phyloP scores from a whole-genome alignment of 176 grass and related monocot species.

The Tillandsia leiboldiana region DNA sequence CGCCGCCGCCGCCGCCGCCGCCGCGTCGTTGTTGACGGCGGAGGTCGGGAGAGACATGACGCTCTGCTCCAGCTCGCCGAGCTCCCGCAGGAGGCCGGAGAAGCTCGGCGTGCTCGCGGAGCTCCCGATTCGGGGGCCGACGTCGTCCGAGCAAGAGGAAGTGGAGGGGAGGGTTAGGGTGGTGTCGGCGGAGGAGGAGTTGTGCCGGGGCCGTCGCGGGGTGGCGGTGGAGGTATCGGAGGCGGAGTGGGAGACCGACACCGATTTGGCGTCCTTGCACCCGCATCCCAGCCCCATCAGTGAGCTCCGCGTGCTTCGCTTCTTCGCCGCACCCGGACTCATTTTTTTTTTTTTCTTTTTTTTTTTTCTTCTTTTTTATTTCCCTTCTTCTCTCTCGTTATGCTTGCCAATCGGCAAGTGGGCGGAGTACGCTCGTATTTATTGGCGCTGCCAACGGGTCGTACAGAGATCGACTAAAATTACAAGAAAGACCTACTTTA shows the following conservation, averaged over 20 bases:
- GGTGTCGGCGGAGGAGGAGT: slow-evolving; percentile 6
- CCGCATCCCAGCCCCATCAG: neutral
- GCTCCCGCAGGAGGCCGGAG: slow-evolving; percentile 56
- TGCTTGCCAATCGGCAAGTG: too few relatives aligned
- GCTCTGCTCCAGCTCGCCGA: slow-evolving; percentile 51
- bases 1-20: slow-evolving; percentile 8
- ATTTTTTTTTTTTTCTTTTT: neutral
- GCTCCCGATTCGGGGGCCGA: neutral
- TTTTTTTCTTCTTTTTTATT: neutral
- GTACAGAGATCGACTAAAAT: too few relatives aligned
- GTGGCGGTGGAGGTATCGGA: slow-evolving; percentile 2
- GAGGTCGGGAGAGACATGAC: neutral
- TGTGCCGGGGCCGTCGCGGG: neutral
- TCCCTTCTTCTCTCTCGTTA: too few relatives aligned
- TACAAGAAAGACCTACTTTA: too few relatives aligned
- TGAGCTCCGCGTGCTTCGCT: neutral
- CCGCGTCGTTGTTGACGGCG: neutral
- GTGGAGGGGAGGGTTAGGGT: slow-evolving; percentile 18
- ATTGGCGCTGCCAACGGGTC: too few relatives aligned
- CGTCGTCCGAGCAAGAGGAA: slow-evolving; percentile 6
- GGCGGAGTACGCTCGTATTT: too few relatives aligned
- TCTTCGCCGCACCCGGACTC: neutral
- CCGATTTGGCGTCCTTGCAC: slow-evolving; percentile 4
- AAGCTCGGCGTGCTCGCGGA: slow-evolving; percentile 46
- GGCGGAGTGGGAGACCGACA: neutral